A percentile compares a stretch with the other conserved stretches of the same genome.
Evolutionary conservation across 495 filamentous ascomycete genomes (phyloP).

Genomic region (Mytilinidion resinicola): DNA sequence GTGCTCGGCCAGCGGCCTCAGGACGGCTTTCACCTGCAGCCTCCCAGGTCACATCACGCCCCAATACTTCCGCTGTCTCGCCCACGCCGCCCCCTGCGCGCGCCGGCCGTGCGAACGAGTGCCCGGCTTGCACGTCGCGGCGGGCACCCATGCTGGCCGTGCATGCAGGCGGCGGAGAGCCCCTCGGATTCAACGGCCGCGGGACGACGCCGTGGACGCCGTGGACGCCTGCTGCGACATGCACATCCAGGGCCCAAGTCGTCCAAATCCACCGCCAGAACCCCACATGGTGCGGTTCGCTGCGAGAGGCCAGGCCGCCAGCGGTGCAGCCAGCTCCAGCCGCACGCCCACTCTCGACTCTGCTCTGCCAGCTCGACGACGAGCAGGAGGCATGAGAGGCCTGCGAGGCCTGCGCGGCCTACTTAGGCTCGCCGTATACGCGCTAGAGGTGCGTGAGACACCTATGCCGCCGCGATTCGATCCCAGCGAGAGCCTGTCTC

Average conservation of each 20-base stretch:
- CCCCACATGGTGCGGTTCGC: background rate
- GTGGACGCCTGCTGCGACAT: background rate
- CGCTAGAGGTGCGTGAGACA: slow-evolving; percentile 1
- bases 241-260: too few relatives aligned
- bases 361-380: background rate
- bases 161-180: background rate
- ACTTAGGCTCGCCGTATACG: background rate
- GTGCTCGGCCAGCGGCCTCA: too few relatives aligned
- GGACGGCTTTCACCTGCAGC: too few relatives aligned
- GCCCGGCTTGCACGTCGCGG: background rate
- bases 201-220: background rate
- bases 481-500: background rate
- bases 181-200: background rate
- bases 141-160: background rate
- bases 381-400: background rate
- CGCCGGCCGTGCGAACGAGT: background rate
- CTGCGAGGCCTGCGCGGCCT: background rate
- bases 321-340: background rate
- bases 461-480: background rate
- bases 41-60: too few relatives aligned
- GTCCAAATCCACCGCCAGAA: too few relatives aligned
- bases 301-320: too few relatives aligned
- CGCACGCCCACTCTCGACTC: background rate
- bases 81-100: too few relatives aligned
- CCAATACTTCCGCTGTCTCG: too few relatives aligned